Percentiles rank a stretch among this genome's conserved stretches.
Evolutionary conservation across 306 rosid species (phyloP).

Genomic region (Heteromeles arbutifolia): DNA sequence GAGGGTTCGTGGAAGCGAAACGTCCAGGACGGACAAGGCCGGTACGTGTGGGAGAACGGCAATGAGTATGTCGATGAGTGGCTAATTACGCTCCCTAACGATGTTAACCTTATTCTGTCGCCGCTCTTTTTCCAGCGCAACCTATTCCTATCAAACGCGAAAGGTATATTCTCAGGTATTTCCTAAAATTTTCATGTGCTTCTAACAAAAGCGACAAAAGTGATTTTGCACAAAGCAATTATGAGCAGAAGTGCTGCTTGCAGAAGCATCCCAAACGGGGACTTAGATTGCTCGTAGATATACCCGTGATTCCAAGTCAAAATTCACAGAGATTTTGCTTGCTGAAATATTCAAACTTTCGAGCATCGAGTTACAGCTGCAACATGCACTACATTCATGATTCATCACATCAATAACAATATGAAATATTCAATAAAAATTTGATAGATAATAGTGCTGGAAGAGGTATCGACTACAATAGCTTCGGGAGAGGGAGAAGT

Average conservation of each 20-base stretch:
- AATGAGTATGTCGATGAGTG: conserved; percentile 76
- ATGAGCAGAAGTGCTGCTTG: too few relatives aligned
- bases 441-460: neutral
- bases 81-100: conserved; percentile 13
- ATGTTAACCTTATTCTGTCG: too few relatives aligned
- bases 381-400: neutral
- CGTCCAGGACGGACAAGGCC: conserved; percentile 71
- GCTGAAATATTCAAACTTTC: neutral
- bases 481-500: neutral
- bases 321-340: neutral
- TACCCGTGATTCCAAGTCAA: neutral
- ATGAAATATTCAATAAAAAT: neutral
- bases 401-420: neutral
- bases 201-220: too few relatives aligned
- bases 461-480: conserved; percentile 9
- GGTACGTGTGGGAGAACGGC: conserved; percentile 88
- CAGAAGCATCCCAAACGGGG: too few relatives aligned
- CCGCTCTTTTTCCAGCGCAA: neutral
- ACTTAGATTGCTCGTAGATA: too few relatives aligned
- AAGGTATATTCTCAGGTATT: neutral
- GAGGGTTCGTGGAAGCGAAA: conserved; percentile 77
- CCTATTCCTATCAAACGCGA: neutral
- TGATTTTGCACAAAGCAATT: too few relatives aligned
- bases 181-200: too few relatives aligned
- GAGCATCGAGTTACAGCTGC: neutral